These are phyloP conservation scores for Ganoderma leucocontextum DNA, from an alignment of 1,284 basidiomycete species.

Conservation along the genomic window DNA sequence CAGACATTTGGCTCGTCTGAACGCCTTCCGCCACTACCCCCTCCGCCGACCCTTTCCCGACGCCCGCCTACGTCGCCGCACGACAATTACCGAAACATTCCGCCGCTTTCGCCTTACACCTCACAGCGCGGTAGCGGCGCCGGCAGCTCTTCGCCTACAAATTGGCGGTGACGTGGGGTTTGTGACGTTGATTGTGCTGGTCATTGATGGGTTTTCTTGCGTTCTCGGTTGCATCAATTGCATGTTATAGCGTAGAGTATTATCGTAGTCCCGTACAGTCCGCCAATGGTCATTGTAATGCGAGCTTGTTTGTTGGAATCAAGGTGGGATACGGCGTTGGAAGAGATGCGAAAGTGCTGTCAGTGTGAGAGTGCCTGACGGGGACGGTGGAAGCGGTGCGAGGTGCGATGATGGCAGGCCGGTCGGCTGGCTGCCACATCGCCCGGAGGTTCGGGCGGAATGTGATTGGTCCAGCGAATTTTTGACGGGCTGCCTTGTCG, in stretches of 20 bases:
- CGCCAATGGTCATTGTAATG: slow-evolving; percentile 23
- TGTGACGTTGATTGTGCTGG: slow-evolving; percentile 19
- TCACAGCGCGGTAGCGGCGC: slow-evolving; percentile 29
- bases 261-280: slow-evolving; percentile 19
- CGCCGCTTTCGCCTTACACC: slow-evolving; percentile 28
- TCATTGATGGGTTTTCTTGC: slow-evolving; percentile 23
- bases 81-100: slow-evolving; percentile 24
- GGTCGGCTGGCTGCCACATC: slow-evolving; percentile 11
- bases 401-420: slow-evolving; percentile 14
- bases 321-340: background rate
- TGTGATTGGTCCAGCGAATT: slow-evolving; percentile 32
- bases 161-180: slow-evolving; percentile 32
- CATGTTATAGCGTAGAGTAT: slow-evolving; percentile 24
- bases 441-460: slow-evolving; percentile 6
- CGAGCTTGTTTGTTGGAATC: background rate
- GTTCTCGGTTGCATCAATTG: slow-evolving; percentile 19
- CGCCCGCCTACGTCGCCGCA: slow-evolving; percentile 21
- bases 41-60: slow-evolving; percentile 19
- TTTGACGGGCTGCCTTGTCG: slow-evolving; percentile 31
- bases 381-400: slow-evolving; percentile 1
- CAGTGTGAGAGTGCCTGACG: background rate
- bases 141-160: slow-evolving; percentile 31
- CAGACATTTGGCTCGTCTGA: slow-evolving; percentile 24
- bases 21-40: slow-evolving; percentile 13
- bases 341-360: background rate